A percentile compares a stretch with the other conserved stretches of the same genome.
Conservation (phyloP, 225 moss, liverwort and hornwort genomes). For the Marchantia polymorpha region DNA sequence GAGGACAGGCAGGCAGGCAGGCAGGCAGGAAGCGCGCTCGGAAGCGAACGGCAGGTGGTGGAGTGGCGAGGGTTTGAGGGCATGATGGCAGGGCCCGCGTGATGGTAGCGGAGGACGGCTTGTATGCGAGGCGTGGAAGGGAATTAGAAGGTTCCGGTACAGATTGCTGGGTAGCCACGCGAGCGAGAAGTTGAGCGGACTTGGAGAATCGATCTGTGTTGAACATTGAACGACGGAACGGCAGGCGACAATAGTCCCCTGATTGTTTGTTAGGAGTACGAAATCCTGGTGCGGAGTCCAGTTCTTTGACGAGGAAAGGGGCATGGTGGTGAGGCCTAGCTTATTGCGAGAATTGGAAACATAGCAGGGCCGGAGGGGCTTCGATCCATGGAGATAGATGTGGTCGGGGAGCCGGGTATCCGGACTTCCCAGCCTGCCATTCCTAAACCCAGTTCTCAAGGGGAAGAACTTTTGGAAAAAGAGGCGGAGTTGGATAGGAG, state of each 20-base stretch:
- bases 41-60: background rate
- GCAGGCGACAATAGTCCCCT: conserved; percentile 1
- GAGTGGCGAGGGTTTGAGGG: background rate
- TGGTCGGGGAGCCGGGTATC: conserved; percentile 37
- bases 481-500: conserved; percentile 21
- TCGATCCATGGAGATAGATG: conserved; percentile 46
- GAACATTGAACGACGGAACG: conserved; percentile 30
- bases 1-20: no score
- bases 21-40: background rate
- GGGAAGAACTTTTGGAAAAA: conserved; percentile 11
- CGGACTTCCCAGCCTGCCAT: conserved; percentile 16
- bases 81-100: background rate
- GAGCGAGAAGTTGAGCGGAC: background rate
- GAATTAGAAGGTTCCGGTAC: background rate
- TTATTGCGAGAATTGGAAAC: conserved; percentile 28
- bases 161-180: background rate
- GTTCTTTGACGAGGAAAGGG: conserved; percentile 20
- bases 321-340: conserved; percentile 36
- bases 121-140: background rate
- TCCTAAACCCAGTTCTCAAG: conserved; percentile 24
- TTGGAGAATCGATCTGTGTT: conserved; percentile 16
- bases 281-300: conserved; percentile 11
- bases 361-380: conserved; percentile 20
- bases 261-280: background rate
- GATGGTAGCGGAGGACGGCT: background rate